Evolutionary conservation across 805 yeast species (phyloP), one percentile per base, ranked within the genome.

Genomic region (Kodamaea neixiangensis): DNA sequence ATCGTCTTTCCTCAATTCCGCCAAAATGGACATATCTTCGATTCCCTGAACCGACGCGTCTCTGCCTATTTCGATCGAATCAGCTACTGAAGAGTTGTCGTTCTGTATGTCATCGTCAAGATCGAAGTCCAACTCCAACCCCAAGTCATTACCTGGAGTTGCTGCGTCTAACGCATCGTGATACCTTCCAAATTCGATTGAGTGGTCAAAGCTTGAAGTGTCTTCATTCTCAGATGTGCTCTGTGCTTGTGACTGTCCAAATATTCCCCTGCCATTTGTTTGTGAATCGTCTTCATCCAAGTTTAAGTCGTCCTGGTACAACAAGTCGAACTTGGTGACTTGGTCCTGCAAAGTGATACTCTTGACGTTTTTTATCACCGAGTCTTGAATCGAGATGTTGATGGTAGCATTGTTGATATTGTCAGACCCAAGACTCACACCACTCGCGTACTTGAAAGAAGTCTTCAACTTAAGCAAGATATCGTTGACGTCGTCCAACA

Each of bases 401-500:
- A 84, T 19, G 7, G 41, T 18, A 34, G 18, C 17, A 14, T 19
- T 21, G 11, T 78, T 69, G 13, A 25, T 9, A 7, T 25, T 25
- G 51, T 73, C 71, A 21, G 69, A 31, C 11, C 66, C 65, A 19
- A 58, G 53, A 22, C 43, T 55, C 44, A 61, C 64, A 4, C 75
- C 74, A 58, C 70, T 71, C 34, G 75, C 74, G 34, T 63, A 61
- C 55, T 69, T 69, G 66, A 89, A 87, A 2, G 89, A 80, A 33
- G 86, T 79, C 61, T 87, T 88, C 61, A 91, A 73, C 59, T 83
- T 86, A 56, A 82, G 68, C 52, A 90, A 67, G 3, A 90, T 86
- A 58, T 88, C 96, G 45, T 83, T 79, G 38, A 89, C 93, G 63
- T 92, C 97, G 50, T 89, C 96, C 46, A 87, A 72, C 19, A 92